A percentile compares a stretch with the other conserved stretches of the same genome.
Conservation (phyloP, 1,284 basidiomycete species). For the Melampsora larici-populina region DNA sequence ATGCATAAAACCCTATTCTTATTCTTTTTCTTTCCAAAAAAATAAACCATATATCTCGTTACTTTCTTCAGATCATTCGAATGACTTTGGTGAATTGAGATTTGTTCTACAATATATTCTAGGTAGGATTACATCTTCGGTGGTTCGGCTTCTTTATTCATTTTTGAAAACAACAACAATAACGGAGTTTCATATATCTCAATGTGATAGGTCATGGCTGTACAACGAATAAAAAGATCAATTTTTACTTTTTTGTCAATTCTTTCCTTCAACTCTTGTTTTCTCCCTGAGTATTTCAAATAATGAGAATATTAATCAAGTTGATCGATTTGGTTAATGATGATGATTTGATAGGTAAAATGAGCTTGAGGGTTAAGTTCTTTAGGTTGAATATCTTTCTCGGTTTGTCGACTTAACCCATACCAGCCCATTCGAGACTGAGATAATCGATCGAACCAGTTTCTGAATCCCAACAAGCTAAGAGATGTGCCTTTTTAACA, state of each 20-base stretch:
- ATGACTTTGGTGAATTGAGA: no score
- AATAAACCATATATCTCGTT: no score
- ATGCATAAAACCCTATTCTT: no score
- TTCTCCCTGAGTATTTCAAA: background rate
- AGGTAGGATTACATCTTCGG: no score
- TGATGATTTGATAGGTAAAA: background rate
- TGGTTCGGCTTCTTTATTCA: no score
- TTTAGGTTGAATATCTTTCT: background rate
- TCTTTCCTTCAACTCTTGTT: background rate
- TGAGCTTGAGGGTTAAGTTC: background rate
- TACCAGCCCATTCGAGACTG: conserved; percentile 43
- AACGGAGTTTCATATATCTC: no score
- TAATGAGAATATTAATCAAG: background rate
- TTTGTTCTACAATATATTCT: no score
- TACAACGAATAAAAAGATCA: background rate
- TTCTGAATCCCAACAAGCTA: conserved; percentile 62
- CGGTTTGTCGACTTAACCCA: conserved; percentile 19
- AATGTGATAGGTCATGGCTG: background rate
- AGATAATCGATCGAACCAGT: conserved; percentile 16
- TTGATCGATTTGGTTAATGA: background rate
- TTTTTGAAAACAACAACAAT: no score
- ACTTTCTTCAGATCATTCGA: no score
- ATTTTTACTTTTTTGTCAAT: background rate
- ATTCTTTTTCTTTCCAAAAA: no score
- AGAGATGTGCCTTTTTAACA: conserved; percentile 90